Conservation (phyloP, 768 basidiomycete species). For the Boletales sp. region DNA sequence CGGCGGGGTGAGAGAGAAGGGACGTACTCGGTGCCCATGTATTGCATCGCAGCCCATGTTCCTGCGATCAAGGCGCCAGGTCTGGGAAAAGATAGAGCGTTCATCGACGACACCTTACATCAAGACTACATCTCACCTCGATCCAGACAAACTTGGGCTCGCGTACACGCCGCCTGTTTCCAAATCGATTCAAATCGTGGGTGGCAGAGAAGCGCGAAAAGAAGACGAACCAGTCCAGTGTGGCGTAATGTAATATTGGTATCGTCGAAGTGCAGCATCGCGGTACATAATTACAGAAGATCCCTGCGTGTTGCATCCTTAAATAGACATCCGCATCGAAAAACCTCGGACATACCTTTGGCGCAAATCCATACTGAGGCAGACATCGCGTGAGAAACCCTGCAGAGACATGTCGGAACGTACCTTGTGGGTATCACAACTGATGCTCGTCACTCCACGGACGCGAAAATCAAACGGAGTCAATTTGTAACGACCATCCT, state of each 20-base stretch:
- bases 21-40: conserved; percentile 81
- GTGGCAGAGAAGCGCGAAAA: background rate
- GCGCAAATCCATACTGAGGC: conserved; percentile 84
- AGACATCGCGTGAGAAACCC: conserved; percentile 1
- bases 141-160: conserved; percentile 86
- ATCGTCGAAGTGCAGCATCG: conserved; percentile 64
- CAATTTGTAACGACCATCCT: conserved; percentile 50
- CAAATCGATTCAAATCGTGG: background rate
- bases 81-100: conserved; percentile 34
- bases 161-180: conserved; percentile 79
- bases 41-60: conserved; percentile 95
- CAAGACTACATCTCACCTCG: conserved; percentile 51
- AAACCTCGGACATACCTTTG: conserved; percentile 55
- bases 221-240: conserved; percentile 62
- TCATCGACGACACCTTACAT: background rate
- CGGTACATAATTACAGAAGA: conserved; percentile 96
- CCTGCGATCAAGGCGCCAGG: conserved; percentile 93
- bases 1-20: background rate
- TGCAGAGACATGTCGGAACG: background rate
- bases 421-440: conserved; percentile 95
- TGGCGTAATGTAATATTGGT: conserved; percentile 86
- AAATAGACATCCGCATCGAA: too few species aligned
- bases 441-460: conserved; percentile 88
- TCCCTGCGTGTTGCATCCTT: conserved; percentile 45
- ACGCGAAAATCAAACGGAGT: conserved; percentile 88